Base-by-base conservation (phyloP, 805 yeast species). In the Isabelozyma heimii region DNA sequence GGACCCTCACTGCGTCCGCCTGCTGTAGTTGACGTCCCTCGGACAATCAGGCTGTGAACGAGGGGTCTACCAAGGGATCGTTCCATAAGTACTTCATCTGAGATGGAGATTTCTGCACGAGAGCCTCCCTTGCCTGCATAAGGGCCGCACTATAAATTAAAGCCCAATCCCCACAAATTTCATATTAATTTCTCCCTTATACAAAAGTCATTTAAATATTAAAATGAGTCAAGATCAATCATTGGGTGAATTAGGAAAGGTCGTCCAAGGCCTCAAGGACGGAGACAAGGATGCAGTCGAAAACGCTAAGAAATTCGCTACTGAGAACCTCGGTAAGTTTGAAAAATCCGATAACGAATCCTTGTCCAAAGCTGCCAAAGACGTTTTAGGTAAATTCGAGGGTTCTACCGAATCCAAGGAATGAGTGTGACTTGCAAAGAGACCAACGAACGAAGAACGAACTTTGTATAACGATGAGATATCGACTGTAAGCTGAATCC, bases 181-280 rank as follows among this genome's bases (percentile, higher is more conserved):
- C n/a, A 47, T 4, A 20, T 37, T 56, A 54, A 50, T 39, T 49
- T 47, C 40, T 54, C n/a, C 35, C 35, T 30, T 30, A 30, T 10
- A 30, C 35, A 9, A 13, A 30, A 30, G 35, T 10, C 35, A 30
- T 5, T 30, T 13, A 5, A 30, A 4, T 30, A 13, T 13, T 15
- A 37, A 37, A 4, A 37, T 37, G 40, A 37, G 40, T 37, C 28
- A 17, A 8, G 17, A 40, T 10, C 40, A 35, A 49, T 40, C 47
- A 9, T 48, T 53, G 14, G 62, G 63, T 16, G 54, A 60, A 35
- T 47, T 46, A 40, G 58, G 58, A 2, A 46, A 55, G 9, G 40
- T 50, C 7, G 42, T 38, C 39, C 27, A 49, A 27, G 53, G 50
- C 20, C 15, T 43, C 27, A 28, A 41, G 17, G 54, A 49, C 33